phyloP scores from a whole-genome alignment of 2,329 filamentous ascomycete genomes.

The Ascosphaera apis region DNA sequence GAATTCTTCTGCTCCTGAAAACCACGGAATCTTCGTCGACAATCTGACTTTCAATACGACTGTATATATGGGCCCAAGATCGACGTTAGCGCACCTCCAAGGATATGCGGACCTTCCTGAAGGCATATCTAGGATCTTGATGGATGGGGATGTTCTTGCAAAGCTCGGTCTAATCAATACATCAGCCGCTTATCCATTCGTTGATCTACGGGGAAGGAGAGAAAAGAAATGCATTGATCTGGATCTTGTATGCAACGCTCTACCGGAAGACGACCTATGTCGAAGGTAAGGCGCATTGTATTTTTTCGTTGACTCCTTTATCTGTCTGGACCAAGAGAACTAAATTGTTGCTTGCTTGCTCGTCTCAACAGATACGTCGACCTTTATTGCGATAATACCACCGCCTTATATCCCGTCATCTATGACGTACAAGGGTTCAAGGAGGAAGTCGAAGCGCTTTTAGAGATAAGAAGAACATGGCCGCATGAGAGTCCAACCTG shows the following conservation, averaged over 20 bases:
- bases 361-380: slow-evolving; percentile 25
- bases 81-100: slow-evolving; percentile 36
- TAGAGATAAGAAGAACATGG: too few relatives aligned
- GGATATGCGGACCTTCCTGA: slow-evolving; percentile 27
- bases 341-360: too few relatives aligned
- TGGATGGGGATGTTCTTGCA: slow-evolving; percentile 38
- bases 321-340: too few relatives aligned
- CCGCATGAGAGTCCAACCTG: too few relatives aligned
- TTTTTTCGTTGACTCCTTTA: background rate
- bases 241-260: slow-evolving; percentile 32
- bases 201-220: slow-evolving; percentile 38
- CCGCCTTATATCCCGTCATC: slow-evolving; percentile 37
- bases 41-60: slow-evolving; percentile 37
- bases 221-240: slow-evolving; percentile 35
- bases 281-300: slow-evolving; percentile 19
- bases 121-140: slow-evolving; percentile 25
- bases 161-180: slow-evolving; percentile 42
- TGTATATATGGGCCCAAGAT: slow-evolving; percentile 37
- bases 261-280: slow-evolving; percentile 35
- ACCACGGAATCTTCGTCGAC: slow-evolving; percentile 30
- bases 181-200: slow-evolving; percentile 40
- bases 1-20: slow-evolving; percentile 21
- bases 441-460: slow-evolving; percentile 28
- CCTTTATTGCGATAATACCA: slow-evolving; percentile 33
- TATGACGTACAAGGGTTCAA: slow-evolving; percentile 33